These are phyloP conservation scores for Cryptococcus neoformans DNA, from an alignment of 1,284 basidiomycete genomes.

Conservation along the genomic window DNA sequence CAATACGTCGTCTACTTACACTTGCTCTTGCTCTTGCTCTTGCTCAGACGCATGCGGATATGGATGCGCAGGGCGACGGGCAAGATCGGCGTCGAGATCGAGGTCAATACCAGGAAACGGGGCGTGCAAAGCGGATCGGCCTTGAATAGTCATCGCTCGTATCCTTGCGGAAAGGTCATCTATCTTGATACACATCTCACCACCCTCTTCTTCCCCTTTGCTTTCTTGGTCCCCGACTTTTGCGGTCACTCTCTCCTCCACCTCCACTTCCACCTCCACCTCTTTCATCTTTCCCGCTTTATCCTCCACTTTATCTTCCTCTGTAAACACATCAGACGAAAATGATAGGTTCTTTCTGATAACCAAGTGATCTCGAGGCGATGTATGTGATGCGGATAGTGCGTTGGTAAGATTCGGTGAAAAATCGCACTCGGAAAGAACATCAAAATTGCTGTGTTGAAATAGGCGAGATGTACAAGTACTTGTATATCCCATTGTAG, in stretches of 20 bases:
- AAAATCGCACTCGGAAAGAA: neutral
- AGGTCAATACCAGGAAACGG: neutral
- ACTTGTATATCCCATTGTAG: neutral
- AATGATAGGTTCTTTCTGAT: neutral
- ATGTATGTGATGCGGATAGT: neutral
- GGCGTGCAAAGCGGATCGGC: conserved; percentile 8
- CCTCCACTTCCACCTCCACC: neutral
- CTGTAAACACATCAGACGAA: neutral
- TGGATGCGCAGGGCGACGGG: too few species aligned
- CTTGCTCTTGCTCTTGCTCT: too few species aligned
- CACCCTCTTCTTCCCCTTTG: conserved; percentile 3
- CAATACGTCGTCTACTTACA: neutral
- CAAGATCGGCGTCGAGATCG: neutral
- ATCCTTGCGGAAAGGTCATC: conserved; percentile 11
- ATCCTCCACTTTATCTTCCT: neutral
- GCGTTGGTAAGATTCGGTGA: neutral
- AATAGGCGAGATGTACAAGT: neutral
- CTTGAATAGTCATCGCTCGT: conserved; percentile 8
- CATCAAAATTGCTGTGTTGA: neutral
- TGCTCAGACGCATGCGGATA: too few species aligned
- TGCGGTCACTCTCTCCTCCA: neutral
- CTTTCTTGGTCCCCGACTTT: neutral
- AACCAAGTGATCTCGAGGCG: neutral
- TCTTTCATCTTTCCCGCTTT: neutral
- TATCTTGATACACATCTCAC: conserved; percentile 9